Base-by-base conservation (phyloP, 495 filamentous ascomycete genomes). In the Aspergillus hancockii region DNA sequence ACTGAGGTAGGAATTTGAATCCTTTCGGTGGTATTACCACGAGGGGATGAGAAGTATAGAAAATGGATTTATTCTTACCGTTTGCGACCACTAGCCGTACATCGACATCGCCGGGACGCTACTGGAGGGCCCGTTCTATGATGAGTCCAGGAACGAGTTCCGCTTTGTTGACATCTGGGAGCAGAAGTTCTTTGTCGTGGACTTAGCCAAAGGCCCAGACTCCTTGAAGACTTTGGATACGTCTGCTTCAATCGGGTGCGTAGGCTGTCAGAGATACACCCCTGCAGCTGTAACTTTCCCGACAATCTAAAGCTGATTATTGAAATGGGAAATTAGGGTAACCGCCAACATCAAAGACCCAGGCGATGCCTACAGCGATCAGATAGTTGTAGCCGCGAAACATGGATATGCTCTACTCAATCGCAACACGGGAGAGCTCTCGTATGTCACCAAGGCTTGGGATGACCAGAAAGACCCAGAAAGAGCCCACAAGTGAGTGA, bases 151-250 rank as follows among this genome's bases (percentile, higher is more conserved):
- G 41, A 82, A 91, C 63, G 84, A 83, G 59, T 83, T 96, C 40
- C 90, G 93, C 61, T 96, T 94, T 72, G 85, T 96, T 59, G 93
- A 98, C 75, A 94, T 96, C 73, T 90, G 86, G 72, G 83, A 90
- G 60, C 80, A 88, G 68, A 84, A 87, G 60, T 69, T 96, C 41
- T 92, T 95, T 75, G 76, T 77, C 32, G 79, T 97, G 57, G 83
- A 91, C 66, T 76, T 94, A n/a, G 74, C 69, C 34, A 72, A 82
- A 57, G 88, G 87, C 5, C 82, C 87, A 21, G 74, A 72, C 14
- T 87, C 88, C 41, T 77, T 93, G 66, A 82, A 77, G 56, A 83
- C 85, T 16, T 65, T 90, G 51, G 81, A 90, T 63, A 83, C 93
- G 19, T 83, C 88, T 54, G 78, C 81, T 71, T 74, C 85, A 62